A percentile compares a stretch with the other conserved stretches of the same genome.
Conservation (phyloP, 257 asterid genomes). For the Gentiana straminea region DNA sequence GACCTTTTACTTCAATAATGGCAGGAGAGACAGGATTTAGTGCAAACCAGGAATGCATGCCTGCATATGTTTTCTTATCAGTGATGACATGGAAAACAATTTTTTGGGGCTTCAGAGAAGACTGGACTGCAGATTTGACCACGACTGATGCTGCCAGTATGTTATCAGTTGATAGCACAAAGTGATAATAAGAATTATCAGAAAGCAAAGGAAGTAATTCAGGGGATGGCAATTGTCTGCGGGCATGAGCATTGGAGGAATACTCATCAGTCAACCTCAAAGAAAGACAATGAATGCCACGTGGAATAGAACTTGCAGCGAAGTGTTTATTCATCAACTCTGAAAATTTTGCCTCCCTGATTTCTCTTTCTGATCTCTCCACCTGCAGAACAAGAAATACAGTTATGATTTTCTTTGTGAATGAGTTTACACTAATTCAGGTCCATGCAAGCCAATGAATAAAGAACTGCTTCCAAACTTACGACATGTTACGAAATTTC, state of each 20-base stretch:
- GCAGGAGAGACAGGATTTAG: conserved; percentile 77
- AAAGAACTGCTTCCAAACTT: too few species aligned
- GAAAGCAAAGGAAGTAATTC: conserved; percentile 84
- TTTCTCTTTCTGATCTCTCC: conserved; percentile 68
- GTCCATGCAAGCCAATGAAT: too few species aligned
- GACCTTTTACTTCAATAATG: conserved; percentile 83
- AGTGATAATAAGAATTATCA: conserved; percentile 72
- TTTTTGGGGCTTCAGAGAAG: conserved; percentile 67
- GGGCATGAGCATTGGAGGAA: conserved; percentile 95
- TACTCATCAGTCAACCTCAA: conserved; percentile 89
- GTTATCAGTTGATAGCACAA: conserved; percentile 89
- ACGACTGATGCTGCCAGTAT: conserved; percentile 96
- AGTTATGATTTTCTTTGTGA: not conserved
- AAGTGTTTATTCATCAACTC: conserved; percentile 84
- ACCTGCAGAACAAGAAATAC: conserved; percentile 28
- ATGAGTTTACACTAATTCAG: too few species aligned
- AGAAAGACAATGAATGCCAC: conserved; percentile 83
- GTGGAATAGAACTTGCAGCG: conserved; percentile 95
- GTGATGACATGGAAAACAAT: conserved; percentile 94
- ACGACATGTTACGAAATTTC: too few species aligned
- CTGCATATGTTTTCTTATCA: conserved; percentile 96
- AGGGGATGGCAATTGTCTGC: conserved; percentile 90
- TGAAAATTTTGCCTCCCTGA: conserved; percentile 68
- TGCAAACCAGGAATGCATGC: conserved; percentile 99
- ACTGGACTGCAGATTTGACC: conserved; percentile 72